These are phyloP conservation scores for Graphilbum ipis-grandicollis DNA, from an alignment of 2,329 filamentous ascomycete genomes.

Conservation along the genomic window DNA sequence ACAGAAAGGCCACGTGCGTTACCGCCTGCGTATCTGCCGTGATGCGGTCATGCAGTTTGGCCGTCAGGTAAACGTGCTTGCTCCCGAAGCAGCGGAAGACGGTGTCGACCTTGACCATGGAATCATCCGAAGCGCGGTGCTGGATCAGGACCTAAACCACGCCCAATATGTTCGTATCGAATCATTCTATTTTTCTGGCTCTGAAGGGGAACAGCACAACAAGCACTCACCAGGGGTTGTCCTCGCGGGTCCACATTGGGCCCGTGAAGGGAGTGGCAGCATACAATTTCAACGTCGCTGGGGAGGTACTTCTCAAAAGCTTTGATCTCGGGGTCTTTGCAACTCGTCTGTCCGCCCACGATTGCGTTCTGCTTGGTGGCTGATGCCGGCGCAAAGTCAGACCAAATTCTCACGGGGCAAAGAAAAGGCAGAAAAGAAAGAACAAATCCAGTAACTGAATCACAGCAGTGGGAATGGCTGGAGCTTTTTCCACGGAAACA, in stretches of 20 bases:
- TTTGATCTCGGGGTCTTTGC: conserved; percentile 89
- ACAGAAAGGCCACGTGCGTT: conserved; percentile 89
- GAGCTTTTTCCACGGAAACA: no score
- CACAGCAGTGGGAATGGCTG: no score
- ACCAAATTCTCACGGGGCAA: not conserved
- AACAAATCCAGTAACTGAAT: no score
- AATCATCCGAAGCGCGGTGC: conserved; percentile 67
- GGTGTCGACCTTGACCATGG: conserved; percentile 60
- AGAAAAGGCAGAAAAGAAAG: not conserved
- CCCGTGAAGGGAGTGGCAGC: conserved; percentile 91
- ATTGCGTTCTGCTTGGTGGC: conserved; percentile 91
- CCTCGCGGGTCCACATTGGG: conserved; percentile 75
- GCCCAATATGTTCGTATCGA: no score
- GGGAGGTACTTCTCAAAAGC: conserved; percentile 86
- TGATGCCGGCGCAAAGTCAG: conserved; percentile 20
- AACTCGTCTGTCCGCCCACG: conserved; percentile 93
- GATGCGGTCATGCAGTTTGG: conserved; percentile 82
- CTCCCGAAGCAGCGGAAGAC: conserved; percentile 73
- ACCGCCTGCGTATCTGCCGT: conserved; percentile 97
- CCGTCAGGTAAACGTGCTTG: conserved; percentile 74
- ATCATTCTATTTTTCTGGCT: no score
- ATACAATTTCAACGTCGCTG: conserved; percentile 77
- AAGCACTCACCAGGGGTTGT: conserved; percentile 63
- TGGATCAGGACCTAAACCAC: conserved; percentile 66
- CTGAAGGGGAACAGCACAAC: no score